Percentiles rank a stretch among this genome's conserved stretches.
These are phyloP conservation scores for Aspergillus luchuensis DNA, from an alignment of 2,329 filamentous ascomycete genomes.

Conservation along the genomic window DNA sequence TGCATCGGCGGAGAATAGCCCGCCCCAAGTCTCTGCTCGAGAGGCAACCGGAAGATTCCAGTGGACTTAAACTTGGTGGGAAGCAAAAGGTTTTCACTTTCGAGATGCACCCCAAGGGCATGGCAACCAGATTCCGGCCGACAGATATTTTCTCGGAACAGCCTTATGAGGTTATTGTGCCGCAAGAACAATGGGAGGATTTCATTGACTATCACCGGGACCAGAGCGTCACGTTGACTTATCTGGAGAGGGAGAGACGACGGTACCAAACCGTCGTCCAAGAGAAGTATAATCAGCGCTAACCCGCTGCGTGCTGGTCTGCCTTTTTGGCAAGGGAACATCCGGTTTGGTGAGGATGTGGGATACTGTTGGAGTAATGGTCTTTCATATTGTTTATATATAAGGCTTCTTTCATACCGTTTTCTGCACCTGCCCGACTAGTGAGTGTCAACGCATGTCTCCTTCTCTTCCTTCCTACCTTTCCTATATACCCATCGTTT, in stretches of 20 bases:
- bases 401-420: no score
- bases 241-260: constrained; percentile 14
- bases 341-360: no score
- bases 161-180: constrained; percentile 18
- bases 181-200: constrained; percentile 15
- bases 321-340: no score
- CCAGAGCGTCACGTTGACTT: constrained; percentile 15
- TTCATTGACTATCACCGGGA: constrained; percentile 9
- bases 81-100: constrained; percentile 19
- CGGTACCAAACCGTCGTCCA: neutral
- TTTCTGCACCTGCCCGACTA: no score
- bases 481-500: no score
- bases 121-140: constrained; percentile 19
- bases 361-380: no score
- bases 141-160: constrained; percentile 25
- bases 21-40: neutral
- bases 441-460: no score
- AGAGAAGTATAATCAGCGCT: neutral
- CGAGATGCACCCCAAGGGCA: constrained; percentile 14
- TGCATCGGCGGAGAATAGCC: neutral
- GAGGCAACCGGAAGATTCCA: neutral
- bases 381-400: no score
- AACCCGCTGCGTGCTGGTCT: neutral
- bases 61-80: neutral
- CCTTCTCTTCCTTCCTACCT: no score